A percentile compares a stretch with the other conserved stretches of the same genome.
Evolutionary conservation across 176 grass and related monocot species (phyloP).

Genomic region (Lolium rigidum): DNA sequence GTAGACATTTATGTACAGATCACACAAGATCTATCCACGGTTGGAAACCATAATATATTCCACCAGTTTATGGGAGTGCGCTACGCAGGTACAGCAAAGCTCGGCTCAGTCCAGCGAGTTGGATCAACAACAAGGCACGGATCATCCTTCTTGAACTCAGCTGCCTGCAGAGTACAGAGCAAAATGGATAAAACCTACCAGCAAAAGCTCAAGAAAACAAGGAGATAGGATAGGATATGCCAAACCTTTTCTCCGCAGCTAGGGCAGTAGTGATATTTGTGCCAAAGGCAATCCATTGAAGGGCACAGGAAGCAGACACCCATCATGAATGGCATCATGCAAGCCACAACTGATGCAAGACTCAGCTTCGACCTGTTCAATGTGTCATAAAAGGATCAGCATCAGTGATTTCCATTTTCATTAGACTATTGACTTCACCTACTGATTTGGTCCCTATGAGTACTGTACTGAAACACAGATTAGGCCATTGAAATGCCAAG

Average conservation of each 20-base stretch:
- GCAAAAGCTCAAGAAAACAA: not conserved
- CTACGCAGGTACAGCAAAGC: conserved; percentile 89
- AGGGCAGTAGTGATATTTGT: conserved; percentile 94
- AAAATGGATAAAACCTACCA: not conserved
- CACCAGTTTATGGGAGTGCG: not conserved
- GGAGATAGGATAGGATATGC: not conserved
- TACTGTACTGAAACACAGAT: too few species aligned
- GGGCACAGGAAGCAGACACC: conserved; percentile 91
- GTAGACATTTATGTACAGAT: conserved; percentile 24
- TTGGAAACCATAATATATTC: not conserved
- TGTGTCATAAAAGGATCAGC: conserved; percentile 9
- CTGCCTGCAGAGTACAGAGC: conserved; percentile 54
- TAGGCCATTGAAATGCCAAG: not conserved
- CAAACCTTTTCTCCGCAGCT: conserved; percentile 79
- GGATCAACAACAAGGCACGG: conserved; percentile 81
- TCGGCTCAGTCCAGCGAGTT: conserved; percentile 64
- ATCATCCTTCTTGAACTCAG: conserved; percentile 88
- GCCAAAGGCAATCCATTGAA: conserved; percentile 93
- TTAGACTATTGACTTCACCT: not conserved
- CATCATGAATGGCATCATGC: conserved; percentile 95
- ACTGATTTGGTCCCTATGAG: not conserved
- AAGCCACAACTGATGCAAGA: conserved; percentile 84
- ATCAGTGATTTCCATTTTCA: not conserved
- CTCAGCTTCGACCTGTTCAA: conserved; percentile 81
- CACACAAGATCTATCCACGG: not conserved